Conservation (phyloP, 2,329 filamentous ascomycete genomes). For the Hymenotorrendiella dingleyae region DNA sequence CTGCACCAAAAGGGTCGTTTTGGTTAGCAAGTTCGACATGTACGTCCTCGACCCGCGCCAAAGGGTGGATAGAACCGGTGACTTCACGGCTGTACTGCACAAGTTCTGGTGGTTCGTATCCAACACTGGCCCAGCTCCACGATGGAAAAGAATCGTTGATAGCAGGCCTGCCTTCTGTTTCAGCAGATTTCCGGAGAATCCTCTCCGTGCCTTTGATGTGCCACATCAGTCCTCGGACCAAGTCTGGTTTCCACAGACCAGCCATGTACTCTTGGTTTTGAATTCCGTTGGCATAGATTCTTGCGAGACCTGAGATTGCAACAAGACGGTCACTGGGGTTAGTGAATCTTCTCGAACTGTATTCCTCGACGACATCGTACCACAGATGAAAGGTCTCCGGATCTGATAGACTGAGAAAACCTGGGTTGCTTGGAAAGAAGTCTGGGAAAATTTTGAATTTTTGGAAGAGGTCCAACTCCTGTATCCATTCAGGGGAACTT, state of each 20-base stretch:
- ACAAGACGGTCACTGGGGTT: conserved; percentile 13
- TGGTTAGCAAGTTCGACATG: conserved; percentile 9
- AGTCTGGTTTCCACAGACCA: conserved; percentile 15
- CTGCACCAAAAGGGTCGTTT: conserved; percentile 7
- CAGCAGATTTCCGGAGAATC: conserved; percentile 3
- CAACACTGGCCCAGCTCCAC: conserved; percentile 14
- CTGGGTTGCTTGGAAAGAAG: conserved; percentile 9
- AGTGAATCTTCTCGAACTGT: conserved; percentile 11
- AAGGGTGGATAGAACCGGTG: conserved; percentile 8
- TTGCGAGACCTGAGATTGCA: conserved; percentile 13
- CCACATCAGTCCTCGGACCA: conserved; percentile 13
- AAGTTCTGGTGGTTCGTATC: conserved; percentile 12
- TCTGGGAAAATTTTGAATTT: conserved; percentile 12
- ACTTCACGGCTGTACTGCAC: conserved; percentile 10
- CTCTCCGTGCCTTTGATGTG: conserved; percentile 10
- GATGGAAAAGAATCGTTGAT: conserved; percentile 8
- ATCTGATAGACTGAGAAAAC: conserved; percentile 10
- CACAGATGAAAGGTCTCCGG: conserved; percentile 12
- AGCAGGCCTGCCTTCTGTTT: conserved; percentile 7
- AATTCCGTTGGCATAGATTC: conserved; percentile 12
- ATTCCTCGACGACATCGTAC: conserved; percentile 15
- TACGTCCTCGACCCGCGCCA: conserved; percentile 11
- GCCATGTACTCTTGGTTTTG: conserved; percentile 12
- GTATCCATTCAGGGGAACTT: conserved; percentile 11
- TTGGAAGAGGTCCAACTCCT: conserved; percentile 8